Evolutionary conservation across 2,329 filamentous ascomycete genomes (phyloP).

Genomic region (Dactylonectria estremocensis): DNA sequence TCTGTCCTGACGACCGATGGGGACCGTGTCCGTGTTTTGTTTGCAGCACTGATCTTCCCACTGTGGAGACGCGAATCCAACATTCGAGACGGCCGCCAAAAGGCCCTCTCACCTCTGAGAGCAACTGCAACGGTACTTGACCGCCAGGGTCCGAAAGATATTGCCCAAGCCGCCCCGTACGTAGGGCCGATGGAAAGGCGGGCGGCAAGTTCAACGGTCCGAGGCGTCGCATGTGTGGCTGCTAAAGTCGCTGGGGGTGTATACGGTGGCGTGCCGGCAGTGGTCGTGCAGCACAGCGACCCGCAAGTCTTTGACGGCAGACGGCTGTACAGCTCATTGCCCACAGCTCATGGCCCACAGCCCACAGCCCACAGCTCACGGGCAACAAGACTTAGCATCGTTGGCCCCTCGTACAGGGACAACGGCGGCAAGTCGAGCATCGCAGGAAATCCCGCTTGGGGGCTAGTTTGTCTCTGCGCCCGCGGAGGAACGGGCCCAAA

Average conservation of each 20-base stretch:
- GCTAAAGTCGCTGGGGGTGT: background rate
- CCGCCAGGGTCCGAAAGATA: slow-evolving; percentile 31
- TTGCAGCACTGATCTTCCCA: slow-evolving; percentile 27
- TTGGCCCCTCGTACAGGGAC: background rate
- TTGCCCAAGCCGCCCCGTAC: slow-evolving; percentile 26
- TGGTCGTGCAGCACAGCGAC: slow-evolving; percentile 8
- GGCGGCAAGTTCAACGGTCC: slow-evolving; percentile 22
- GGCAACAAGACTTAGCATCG: slow-evolving; percentile 11
- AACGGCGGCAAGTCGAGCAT: slow-evolving; percentile 16
- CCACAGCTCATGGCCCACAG: no score
- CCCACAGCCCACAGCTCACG: background rate
- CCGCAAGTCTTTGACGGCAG: slow-evolving; percentile 14
- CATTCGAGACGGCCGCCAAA: slow-evolving; percentile 30
- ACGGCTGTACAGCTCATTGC: no score
- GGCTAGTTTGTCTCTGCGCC: slow-evolving; percentile 17
- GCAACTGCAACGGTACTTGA: slow-evolving; percentile 37
- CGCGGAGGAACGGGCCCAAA: slow-evolving; percentile 8
- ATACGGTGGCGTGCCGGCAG: slow-evolving; percentile 18
- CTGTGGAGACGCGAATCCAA: slow-evolving; percentile 36
- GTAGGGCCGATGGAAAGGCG: slow-evolving; percentile 34
- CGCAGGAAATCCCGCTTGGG: slow-evolving; percentile 7
- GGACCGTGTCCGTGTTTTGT: slow-evolving; percentile 26
- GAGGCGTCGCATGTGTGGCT: slow-evolving; percentile 24
- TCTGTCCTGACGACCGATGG: slow-evolving; percentile 25
- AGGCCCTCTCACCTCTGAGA: slow-evolving; percentile 27